Evolutionary conservation across 352 stramenopile genomes (phyloP).

Genomic region (Globisporangium takayamanum): DNA sequence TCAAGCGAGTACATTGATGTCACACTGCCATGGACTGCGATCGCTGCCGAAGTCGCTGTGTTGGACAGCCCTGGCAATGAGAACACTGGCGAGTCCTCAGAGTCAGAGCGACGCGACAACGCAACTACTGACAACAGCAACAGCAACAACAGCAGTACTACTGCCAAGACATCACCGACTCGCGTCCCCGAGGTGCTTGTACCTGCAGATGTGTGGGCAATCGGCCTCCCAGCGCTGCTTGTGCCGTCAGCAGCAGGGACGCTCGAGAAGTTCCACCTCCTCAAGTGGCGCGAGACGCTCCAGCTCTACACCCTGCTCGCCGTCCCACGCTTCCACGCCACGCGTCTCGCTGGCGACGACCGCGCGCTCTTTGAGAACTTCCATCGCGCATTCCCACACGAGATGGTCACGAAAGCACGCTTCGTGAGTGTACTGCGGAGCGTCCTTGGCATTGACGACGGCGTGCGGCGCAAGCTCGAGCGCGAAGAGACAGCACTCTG

Average conservation of each 20-base stretch:
- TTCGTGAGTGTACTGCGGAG: constrained; percentile 59
- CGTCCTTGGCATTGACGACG: constrained; percentile 37
- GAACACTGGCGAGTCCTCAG: too few species aligned
- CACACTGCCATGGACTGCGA: constrained; percentile 6
- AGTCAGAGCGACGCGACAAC: not conserved
- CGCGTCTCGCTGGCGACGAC: constrained; percentile 52
- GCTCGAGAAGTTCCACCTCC: constrained; percentile 52
- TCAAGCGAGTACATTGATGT: constrained; percentile 11
- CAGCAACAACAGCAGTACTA: not conserved
- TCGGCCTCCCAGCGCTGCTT: not conserved
- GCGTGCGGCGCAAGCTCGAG: constrained; percentile 16
- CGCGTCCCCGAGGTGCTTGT: too few species aligned
- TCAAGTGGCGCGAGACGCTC: constrained; percentile 58
- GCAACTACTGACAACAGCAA: not conserved
- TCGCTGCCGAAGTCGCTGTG: not conserved
- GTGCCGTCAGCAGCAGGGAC: constrained; percentile 25
- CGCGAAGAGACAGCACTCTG: constrained; percentile 28
- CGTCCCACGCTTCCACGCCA: constrained; percentile 32
- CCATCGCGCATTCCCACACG: constrained; percentile 59
- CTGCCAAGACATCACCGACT: not conserved
- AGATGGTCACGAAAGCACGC: constrained; percentile 58
- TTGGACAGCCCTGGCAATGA: too few species aligned
- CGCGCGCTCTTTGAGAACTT: constrained; percentile 65
- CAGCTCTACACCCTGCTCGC: constrained; percentile 37
- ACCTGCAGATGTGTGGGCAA: not conserved